Base-by-base conservation (phyloP, 2,329 filamentous ascomycete species). In the Colletotrichum sp. region DNA sequence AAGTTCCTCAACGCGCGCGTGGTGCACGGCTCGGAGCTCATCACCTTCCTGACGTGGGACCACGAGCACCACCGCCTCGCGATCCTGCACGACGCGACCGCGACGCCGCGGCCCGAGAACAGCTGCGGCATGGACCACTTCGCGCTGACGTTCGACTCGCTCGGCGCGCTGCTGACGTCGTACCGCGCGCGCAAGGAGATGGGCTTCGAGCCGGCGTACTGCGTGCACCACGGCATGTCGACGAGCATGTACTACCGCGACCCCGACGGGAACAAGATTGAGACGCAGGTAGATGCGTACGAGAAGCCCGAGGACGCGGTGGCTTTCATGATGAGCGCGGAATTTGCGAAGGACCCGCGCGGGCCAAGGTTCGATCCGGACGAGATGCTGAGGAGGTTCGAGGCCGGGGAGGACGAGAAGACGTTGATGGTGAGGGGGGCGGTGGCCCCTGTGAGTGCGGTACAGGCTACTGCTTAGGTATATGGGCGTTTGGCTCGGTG, bases 31-130 rank as follows among this genome's bases (percentile, higher is more conserved):
- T 81, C 78, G 57, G 77, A 81, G 2, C 39, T 52, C 8, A 36
- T 86, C 36, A 72, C 83, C 1, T 89, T 88, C 76, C 75, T 89
- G 36, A 82, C 82, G 9, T 89, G 87, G 81, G 87, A 89, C 78
- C 81, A 87, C 0, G 87, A 89, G 78, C 87, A 89, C 76, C 88
- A 89, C 78, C 87, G 88, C 49, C 81, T 89, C 34, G 87, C 86
- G 16, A 81, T 89, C 49, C n/a, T 82, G 21, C 68, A 74, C 6
- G 44, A 84, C 9, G 83, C 84, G 0, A 76, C 59, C 4, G 78
- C 80, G 4, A 36, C 28, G 2, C 77, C 79, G 2, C 81, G 82
- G 64, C 76, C 78, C 8, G 72, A 62, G 8, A 77, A 76, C 32
- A 79, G 77, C 8, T 79, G 80, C 9, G 86, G 86, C 2, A 75